phyloP scores from a whole-genome alignment of 495 filamentous ascomycete genomes.

The Aspergillus egyptiacus region DNA sequence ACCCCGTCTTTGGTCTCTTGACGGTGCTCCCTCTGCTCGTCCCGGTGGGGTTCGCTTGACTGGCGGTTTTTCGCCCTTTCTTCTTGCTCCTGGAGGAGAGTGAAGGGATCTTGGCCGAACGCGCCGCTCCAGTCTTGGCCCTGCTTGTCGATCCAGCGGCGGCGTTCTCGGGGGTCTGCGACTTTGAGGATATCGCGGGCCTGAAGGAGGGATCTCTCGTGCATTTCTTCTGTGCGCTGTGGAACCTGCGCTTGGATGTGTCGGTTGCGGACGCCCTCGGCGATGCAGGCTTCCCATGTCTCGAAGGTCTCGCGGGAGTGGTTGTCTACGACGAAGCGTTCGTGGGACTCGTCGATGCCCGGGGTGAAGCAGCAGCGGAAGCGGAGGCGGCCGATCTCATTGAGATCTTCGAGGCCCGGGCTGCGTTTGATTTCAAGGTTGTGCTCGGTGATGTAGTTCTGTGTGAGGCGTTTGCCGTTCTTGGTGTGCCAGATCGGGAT shows the following conservation, averaged over 20 bases:
- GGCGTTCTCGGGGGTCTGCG: conserved; percentile 61
- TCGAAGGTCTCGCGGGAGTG: conserved; percentile 88
- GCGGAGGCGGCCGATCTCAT: conserved; percentile 71
- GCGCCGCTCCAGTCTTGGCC: conserved; percentile 88
- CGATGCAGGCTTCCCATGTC: conserved; percentile 83
- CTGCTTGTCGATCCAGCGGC: conserved; percentile 70
- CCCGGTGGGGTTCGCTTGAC: too few relatives aligned
- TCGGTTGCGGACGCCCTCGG: conserved; percentile 71
- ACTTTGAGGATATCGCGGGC: conserved; percentile 72
- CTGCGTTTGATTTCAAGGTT: conserved; percentile 54
- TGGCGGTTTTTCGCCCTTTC: too few relatives aligned
- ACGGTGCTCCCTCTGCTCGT: too few relatives aligned
- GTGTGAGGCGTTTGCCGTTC: conserved; percentile 64
- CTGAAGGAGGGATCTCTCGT: conserved; percentile 70
- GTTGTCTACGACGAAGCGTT: conserved; percentile 77
- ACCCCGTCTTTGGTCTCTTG: not conserved
- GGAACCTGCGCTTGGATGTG: conserved; percentile 65
- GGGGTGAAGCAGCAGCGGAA: conserved; percentile 80
- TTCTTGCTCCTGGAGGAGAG: conserved; percentile 45
- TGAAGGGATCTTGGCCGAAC: conserved; percentile 61
- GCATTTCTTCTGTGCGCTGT: conserved; percentile 57
- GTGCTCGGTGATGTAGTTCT: conserved; percentile 81
- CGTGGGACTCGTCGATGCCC: conserved; percentile 84
- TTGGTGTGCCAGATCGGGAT: conserved; percentile 83
- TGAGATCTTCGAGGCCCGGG: conserved; percentile 62